phyloP scores from a whole-genome alignment of 2,329 filamentous ascomycete species.

The Aspergillus eucalypticola region DNA sequence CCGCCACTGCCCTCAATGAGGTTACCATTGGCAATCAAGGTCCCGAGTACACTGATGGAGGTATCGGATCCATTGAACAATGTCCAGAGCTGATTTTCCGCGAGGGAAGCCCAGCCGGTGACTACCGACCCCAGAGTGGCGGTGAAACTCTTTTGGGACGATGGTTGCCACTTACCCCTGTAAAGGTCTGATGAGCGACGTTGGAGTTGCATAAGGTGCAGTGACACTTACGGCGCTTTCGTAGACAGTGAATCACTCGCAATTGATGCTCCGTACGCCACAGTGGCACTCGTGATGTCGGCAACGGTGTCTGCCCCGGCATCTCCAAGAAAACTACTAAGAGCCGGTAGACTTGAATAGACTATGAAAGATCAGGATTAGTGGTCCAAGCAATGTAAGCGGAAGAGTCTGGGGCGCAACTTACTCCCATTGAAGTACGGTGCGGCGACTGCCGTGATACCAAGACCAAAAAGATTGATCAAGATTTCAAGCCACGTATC shows the following conservation, averaged over 20 bases:
- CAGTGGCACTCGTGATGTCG: not conserved
- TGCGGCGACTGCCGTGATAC: not conserved
- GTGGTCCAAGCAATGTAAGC: too few relatives aligned
- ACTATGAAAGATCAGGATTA: not conserved
- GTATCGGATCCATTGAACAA: not conserved
- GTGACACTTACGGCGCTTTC: not conserved
- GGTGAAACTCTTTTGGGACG: not conserved
- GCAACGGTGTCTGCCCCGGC: not conserved
- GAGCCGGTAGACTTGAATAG: not conserved
- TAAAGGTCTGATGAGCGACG: not conserved
- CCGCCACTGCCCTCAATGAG: not conserved
- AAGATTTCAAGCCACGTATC: not conserved
- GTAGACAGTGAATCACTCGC: not conserved
- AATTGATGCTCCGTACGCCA: not conserved
- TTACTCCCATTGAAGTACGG: not conserved
- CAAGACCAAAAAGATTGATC: not conserved
- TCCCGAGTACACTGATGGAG: not conserved
- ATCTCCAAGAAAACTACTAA: not conserved
- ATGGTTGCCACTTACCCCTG: not conserved
- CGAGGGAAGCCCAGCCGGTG: not conserved
- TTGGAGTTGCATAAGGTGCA: not conserved
- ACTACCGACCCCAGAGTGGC: not conserved
- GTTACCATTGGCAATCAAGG: not conserved
- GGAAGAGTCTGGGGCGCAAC: not conserved
- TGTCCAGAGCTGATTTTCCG: not conserved